Evolutionary conservation across 176 grass and related monocot genomes (phyloP), one percentile per base, ranked within the genome.

Genomic region (Ensete ventricosum): DNA sequence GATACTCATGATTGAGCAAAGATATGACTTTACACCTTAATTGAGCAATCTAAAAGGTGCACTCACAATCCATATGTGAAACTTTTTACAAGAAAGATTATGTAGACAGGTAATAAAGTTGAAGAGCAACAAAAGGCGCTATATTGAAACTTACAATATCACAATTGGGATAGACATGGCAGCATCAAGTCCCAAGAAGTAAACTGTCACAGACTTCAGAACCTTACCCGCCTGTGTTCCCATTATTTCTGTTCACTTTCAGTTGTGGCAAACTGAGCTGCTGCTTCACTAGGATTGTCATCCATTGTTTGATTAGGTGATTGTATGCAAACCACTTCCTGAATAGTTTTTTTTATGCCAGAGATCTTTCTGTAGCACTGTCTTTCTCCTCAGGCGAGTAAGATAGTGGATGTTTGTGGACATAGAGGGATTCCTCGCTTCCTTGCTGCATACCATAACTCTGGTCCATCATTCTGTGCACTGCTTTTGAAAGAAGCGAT

Each of bases 81-180:
- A 25, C 24, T 25, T 25, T 25, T 25, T 25, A 25, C 24, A 25
- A 25, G 1, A 25, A 25, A 25, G 24, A 25, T 25, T 25, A 25
- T 25, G 24, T 1, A 25, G 24, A 25, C 24, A 25, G 24, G 24
- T 25, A 9, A 19, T 75, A 26, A 64, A 29, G 0, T 24, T 8
- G 34, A 34, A 64, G 59, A 59, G n/a, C 50, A 14, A 3, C 24
- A 51, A 17, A 52, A 52, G 27, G 29, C 12, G 12, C 26, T 21
- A 72, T 26, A 8, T 11, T 53, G 7, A 14, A 72, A 72, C 78
- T 73, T 72, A 80, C 78, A 80, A 80, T 80, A 80, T 62, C 8
- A 73, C 51, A 50, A 80, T 14, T 53, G 78, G 68, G 22, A 80
- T 73, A 62, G 78, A 73, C 64, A 80, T 80, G 52, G 78, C 69